Base-by-base conservation (phyloP, 306 rosid species). In the Boehmeria nivea region DNA sequence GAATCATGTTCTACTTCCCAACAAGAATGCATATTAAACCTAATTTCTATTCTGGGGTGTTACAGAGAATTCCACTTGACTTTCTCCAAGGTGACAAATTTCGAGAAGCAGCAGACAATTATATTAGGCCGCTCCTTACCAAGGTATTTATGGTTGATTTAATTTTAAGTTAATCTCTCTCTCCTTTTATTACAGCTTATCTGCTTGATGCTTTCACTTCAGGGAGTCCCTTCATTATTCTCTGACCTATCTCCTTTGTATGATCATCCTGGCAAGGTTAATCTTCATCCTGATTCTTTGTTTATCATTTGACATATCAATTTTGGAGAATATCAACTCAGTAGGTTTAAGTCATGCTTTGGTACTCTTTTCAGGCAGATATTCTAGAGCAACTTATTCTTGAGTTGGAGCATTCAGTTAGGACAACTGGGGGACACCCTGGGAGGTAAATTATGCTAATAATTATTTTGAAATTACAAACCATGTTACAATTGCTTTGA, bases 161-260 rank as follows among this genome's bases (percentile, higher is more conserved):
- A 31, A 31, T 31, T 10, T 4, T 31, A 31, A 31, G 5, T 31
- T 31, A 31, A 4, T 31, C 36, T 8, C 8, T 8, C 9, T 45
- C 37, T 20, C 39, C 65, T 18, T n/a, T 65, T 45, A 67, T 14
- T 20, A 43, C 43, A 45, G 18, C 23, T 21, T 66, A 34, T 46
- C 55, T 72, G 17, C 38, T 69, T 67, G 43, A 57, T 75, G 33
- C 43, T 65, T 77, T 63, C 76, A 91, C 62, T 77, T 63, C 76
- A 91, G 99, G 99, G 99, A 63, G 99, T 91, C 64, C 99, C 99
- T 43, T 91, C 99, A 20, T 70, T 91, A 54, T 91, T 87, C 78
- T 82, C 96, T 13, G 99, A 91, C 77, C 95, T 87, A 47, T 91
- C 99, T 57, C 83, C 99, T 36, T 66, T 91, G 75, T 91, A 91